Evolutionary conservation across 2,329 filamentous ascomycete genomes (phyloP).

Genomic region (Dryadomyces quercivorus): DNA sequence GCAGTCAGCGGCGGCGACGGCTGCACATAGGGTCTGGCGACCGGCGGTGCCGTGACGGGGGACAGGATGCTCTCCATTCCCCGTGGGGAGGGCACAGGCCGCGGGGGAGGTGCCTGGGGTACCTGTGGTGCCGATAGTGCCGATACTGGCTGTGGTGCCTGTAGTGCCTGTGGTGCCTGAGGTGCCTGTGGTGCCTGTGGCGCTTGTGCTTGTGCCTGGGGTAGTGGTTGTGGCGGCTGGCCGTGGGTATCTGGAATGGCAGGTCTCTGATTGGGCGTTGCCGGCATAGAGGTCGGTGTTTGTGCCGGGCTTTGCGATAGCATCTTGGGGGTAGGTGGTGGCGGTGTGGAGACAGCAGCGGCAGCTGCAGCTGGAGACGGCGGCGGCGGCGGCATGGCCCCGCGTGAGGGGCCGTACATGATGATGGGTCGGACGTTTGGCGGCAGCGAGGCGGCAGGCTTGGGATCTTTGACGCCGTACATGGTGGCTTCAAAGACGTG

Average conservation of each 20-base stretch:
- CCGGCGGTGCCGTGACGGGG: slow-evolving; percentile 7
- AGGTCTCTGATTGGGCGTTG: background rate
- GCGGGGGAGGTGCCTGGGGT: slow-evolving; percentile 6
- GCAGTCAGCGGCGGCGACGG: slow-evolving; percentile 6
- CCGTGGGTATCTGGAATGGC: background rate
- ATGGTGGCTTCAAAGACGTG: slow-evolving; percentile 68
- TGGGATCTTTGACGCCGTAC: slow-evolving; percentile 57
- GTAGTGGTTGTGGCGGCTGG: background rate
- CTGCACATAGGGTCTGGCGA: background rate
- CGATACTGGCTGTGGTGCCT: background rate
- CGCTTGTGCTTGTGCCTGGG: background rate
- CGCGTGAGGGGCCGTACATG: slow-evolving; percentile 54
- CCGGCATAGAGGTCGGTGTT: slow-evolving; percentile 1
- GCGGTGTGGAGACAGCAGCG: slow-evolving; percentile 17
- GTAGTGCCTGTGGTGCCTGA: background rate
- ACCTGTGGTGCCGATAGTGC: background rate
- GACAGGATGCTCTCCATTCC: slow-evolving; percentile 19
- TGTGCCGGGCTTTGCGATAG: slow-evolving; percentile 14
- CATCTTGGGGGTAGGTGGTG: slow-evolving; percentile 20
- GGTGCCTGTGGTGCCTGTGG: background rate
- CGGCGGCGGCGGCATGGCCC: slow-evolving; percentile 39
- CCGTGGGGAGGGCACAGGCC: slow-evolving; percentile 15
- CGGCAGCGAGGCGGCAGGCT: slow-evolving; percentile 29
- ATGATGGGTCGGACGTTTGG: slow-evolving; percentile 40
- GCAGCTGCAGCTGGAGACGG: background rate